Evolutionary conservation across 495 filamentous ascomycete genomes (phyloP), one percentile per base, ranked within the genome.

Genomic region (Rusavskia elegans): DNA sequence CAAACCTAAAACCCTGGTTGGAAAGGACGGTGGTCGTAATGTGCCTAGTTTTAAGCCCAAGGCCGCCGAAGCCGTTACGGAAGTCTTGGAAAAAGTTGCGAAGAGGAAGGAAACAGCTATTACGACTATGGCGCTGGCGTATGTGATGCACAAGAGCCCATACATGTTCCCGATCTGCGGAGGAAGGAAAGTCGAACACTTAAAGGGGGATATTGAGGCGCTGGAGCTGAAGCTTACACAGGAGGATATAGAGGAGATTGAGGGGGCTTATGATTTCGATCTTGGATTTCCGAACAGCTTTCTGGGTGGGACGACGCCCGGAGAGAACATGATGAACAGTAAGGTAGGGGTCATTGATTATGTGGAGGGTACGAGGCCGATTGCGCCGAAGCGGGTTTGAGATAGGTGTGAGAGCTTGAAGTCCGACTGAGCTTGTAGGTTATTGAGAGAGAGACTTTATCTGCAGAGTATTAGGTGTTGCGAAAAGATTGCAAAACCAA

Each of bases 161-260:
- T 82, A 87, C 55, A 81, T 85, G 21, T 89, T 87, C 64, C 84
- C 84, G 8, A 79, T 89, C 51, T 71, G 85, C 23, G 84, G 84
- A 13, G 78, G 78, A 2, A 63, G 80, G 16, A 85, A 79, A 59
- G 61, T 83, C 45, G 75, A 79, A 59, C 79, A 87, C 58, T 61
- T 85, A n/a, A 68, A 74, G 52, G 72, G 71, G 42, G 85, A 84
- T 46, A 78, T 84, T 46, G 66, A 78, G 56, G 78, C 76, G 0
- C 59, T 87, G 44, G 64, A 53, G 0, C 66, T 85, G 32, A 61
- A 61, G 2, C 61, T 85, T 37, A 72, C 69, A 5, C 56, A 71
- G 14, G 66, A 80, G 54, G 74, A 85, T 40, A 71, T 85, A 39
- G 59, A 72, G 36, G 68, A 77, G 52, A 65, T 85, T 39, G 79